These are phyloP conservation scores for Helminthosporium solani DNA, from an alignment of 2,329 filamentous ascomycete genomes.

Conservation along the genomic window DNA sequence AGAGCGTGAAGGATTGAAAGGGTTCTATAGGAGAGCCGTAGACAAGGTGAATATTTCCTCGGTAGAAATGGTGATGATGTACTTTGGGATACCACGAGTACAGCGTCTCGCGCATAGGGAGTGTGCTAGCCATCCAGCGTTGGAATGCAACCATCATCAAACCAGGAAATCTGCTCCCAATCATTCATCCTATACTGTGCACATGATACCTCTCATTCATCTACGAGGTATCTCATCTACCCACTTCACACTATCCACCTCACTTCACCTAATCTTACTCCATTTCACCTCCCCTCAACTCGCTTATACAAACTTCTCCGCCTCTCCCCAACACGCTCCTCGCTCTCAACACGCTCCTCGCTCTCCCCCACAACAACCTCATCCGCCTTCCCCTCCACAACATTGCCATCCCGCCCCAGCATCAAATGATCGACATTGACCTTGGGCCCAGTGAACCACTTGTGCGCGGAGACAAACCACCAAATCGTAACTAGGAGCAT, in stretches of 20 bases:
- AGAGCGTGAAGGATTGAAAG: slow-evolving; percentile 41
- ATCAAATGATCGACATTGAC: slow-evolving; percentile 63
- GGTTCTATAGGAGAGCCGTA: no score
- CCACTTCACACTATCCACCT: no score
- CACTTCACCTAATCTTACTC: no score
- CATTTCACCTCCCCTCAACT: neutral
- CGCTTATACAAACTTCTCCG: slow-evolving; percentile 1
- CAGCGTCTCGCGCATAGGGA: no score
- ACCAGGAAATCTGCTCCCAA: no score
- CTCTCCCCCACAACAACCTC: neutral
- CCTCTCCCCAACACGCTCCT: neutral
- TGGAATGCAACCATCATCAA: no score
- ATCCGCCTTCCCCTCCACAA: slow-evolving; percentile 24
- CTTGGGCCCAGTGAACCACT: slow-evolving; percentile 71
- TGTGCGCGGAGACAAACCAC: slow-evolving; percentile 64
- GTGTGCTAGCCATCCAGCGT: no score
- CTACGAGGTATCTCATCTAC: no score
- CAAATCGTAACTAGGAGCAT: slow-evolving; percentile 62
- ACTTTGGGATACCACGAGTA: slow-evolving; percentile 1
- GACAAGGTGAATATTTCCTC: no score
- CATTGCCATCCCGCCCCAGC: slow-evolving; percentile 43
- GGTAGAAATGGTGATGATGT: neutral
- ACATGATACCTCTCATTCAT: no score
- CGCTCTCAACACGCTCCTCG: neutral
- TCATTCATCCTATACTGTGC: no score